Evolutionary conservation across 140 eudicot species (phyloP).

Genomic region (Bidens hawaiensis): DNA sequence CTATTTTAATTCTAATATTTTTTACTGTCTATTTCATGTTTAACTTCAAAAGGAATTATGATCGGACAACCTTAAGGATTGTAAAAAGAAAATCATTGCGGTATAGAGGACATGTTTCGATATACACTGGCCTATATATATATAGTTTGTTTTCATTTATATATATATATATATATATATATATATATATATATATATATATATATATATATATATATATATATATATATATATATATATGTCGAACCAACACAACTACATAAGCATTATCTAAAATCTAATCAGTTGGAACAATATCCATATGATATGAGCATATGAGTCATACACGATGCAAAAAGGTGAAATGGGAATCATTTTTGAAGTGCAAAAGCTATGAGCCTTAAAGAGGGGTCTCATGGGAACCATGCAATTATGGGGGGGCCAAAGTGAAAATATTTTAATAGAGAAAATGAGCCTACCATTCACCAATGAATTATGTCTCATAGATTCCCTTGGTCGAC

Average conservation of each 20-base stretch:
- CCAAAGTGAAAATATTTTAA: slow-evolving; percentile 10
- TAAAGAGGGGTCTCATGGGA: slow-evolving; percentile 25
- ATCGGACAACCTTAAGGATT: no score
- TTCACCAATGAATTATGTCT: slow-evolving; percentile 22
- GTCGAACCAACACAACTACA: background rate
- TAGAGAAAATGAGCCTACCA: slow-evolving; percentile 23
- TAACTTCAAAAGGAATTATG: no score
- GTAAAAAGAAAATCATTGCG: no score
- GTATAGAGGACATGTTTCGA: no score
- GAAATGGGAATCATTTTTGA: slow-evolving; percentile 32
- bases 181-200: no score
- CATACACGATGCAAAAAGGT: slow-evolving; percentile 24
- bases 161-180: no score
- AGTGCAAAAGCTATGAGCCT: slow-evolving; percentile 21
- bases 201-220: no score
- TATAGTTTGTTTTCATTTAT: background rate
- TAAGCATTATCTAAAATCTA: background rate
- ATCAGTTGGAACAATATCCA: slow-evolving; percentile 20
- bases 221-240: no score
- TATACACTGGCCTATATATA: no score
- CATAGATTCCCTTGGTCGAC: slow-evolving; percentile 32
- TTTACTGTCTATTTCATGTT: no score
- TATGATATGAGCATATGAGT: slow-evolving; percentile 16
- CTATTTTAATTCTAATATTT: no score
- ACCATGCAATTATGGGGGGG: slow-evolving; percentile 35